Conservation (phyloP, 2,329 filamentous ascomycete species). For the Curvularia eragrostidis region DNA sequence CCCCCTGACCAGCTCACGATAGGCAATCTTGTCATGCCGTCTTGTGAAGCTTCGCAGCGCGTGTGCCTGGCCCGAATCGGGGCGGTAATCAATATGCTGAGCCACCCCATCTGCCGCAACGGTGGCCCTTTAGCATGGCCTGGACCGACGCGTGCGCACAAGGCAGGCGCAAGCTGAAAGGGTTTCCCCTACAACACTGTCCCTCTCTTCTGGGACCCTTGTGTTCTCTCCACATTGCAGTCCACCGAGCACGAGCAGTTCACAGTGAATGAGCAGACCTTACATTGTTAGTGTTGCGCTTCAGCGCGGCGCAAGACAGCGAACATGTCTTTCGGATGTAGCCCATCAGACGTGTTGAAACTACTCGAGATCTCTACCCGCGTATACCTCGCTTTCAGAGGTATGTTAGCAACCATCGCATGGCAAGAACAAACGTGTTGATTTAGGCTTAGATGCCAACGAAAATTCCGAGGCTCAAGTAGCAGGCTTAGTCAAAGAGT, state of each 20-base stretch:
- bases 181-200: conserved; percentile 18
- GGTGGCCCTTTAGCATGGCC: conserved; percentile 22
- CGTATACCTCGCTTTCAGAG: conserved; percentile 45
- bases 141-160: conserved; percentile 10
- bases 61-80: conserved; percentile 16
- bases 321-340: conserved; percentile 43
- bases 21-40: conserved; percentile 10
- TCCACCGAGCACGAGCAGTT: conserved; percentile 10
- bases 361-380: conserved; percentile 42
- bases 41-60: conserved; percentile 14
- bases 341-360: conserved; percentile 42
- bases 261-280: conserved; percentile 33
- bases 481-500: conserved; percentile 40
- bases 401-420: conserved; percentile 18
- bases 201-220: conserved; percentile 17
- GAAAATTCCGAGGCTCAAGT: conserved; percentile 45
- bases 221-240: conserved; percentile 25
- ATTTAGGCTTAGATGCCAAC: conserved; percentile 38
- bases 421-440: conserved; percentile 8
- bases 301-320: conserved; percentile 33
- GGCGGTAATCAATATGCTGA: conserved; percentile 23
- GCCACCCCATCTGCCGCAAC: conserved; percentile 20
- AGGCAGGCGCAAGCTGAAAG: conserved; percentile 18
- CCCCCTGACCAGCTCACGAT: conserved; percentile 9
- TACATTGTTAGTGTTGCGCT: conserved; percentile 29